Evolutionary conservation across 495 filamentous ascomycete species (phyloP).

Genomic region (Arthonia radiata): DNA sequence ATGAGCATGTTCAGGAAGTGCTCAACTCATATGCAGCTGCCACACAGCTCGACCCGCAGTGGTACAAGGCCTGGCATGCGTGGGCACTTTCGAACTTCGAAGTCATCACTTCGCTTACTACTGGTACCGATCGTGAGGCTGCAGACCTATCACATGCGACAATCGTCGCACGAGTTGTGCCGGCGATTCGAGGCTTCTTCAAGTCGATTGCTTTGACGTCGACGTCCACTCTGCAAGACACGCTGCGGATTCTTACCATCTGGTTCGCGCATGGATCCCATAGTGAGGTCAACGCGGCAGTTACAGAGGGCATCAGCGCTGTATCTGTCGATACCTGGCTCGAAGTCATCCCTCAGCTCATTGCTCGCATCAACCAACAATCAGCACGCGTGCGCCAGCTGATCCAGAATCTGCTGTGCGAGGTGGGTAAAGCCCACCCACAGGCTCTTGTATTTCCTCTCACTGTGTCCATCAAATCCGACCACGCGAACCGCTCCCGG

Average conservation of each 20-base stretch:
- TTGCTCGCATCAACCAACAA: constrained; percentile 90
- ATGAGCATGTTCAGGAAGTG: constrained; percentile 50
- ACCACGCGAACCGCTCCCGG: constrained; percentile 48
- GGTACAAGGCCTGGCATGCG: constrained; percentile 97
- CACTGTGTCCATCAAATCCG: constrained; percentile 94
- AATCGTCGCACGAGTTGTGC: constrained; percentile 70
- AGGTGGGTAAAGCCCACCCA: constrained; percentile 81
- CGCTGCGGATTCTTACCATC: constrained; percentile 67
- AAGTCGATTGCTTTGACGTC: constrained; percentile 79
- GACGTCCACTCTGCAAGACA: constrained; percentile 85
- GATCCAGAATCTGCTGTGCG: constrained; percentile 71
- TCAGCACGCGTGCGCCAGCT: constrained; percentile 63
- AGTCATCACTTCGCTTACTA: constrained; percentile 59
- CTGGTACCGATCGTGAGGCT: constrained; percentile 31
- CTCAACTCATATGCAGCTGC: constrained; percentile 70
- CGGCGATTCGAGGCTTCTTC: constrained; percentile 85
- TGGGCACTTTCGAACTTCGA: constrained; percentile 99
- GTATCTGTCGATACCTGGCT: constrained; percentile 97
- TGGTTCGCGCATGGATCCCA: constrained; percentile 91
- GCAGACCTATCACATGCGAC: constrained; percentile 32
- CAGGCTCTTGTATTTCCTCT: constrained; percentile 99
- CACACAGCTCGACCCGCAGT: constrained; percentile 71
- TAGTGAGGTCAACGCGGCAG: constrained; percentile 59
- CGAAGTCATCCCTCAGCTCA: constrained; percentile 89
- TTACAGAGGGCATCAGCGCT: constrained; percentile 69